These are phyloP conservation scores for Dipodascopsis tothii DNA, from an alignment of 805 yeast genomes.

Conservation along the genomic window DNA sequence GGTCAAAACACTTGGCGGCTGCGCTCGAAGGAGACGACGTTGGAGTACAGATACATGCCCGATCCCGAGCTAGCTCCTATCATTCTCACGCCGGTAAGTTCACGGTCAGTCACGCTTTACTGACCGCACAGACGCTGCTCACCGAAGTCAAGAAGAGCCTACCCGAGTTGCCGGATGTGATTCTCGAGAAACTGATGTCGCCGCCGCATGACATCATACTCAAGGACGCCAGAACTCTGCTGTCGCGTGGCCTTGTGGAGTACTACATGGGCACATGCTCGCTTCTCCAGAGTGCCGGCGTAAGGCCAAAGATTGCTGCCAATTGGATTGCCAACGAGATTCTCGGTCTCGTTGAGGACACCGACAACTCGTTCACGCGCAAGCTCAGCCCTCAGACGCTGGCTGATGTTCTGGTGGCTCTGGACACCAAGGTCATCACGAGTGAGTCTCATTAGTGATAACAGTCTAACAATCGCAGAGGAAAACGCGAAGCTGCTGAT, in stretches of 20 bases:
- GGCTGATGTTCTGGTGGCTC: constrained; percentile 47
- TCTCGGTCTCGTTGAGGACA: constrained; percentile 43
- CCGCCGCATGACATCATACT: constrained; percentile 51
- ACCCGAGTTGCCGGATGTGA: constrained; percentile 58
- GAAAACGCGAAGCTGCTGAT: constrained; percentile 56
- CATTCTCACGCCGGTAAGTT: constrained; percentile 32
- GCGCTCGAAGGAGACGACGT: constrained; percentile 69
- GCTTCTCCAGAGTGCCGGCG: constrained; percentile 24
- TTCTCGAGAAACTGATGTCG: constrained; percentile 40
- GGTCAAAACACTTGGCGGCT: constrained; percentile 60
- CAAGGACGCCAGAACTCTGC: constrained; percentile 67
- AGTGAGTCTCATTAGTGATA: constrained; percentile 26
- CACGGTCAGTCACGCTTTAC: constrained; percentile 23
- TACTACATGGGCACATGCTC: constrained; percentile 47
- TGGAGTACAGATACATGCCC: constrained; percentile 90
- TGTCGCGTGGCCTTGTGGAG: constrained; percentile 43
- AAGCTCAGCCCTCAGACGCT: constrained; percentile 33
- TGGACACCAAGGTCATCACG: constrained; percentile 46
- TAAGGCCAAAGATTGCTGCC: constrained; percentile 23
- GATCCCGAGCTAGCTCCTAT: constrained; percentile 79
- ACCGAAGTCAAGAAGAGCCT: constrained; percentile 30
- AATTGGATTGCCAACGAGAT: constrained; percentile 65
- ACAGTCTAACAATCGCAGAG: not conserved
- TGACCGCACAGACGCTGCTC: not conserved
- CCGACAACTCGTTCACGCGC: not conserved